Evolutionary conservation across 495 filamentous ascomycete species (phyloP), one percentile per base, ranked within the genome.

Genomic region (Penicillium ochrochloron): DNA sequence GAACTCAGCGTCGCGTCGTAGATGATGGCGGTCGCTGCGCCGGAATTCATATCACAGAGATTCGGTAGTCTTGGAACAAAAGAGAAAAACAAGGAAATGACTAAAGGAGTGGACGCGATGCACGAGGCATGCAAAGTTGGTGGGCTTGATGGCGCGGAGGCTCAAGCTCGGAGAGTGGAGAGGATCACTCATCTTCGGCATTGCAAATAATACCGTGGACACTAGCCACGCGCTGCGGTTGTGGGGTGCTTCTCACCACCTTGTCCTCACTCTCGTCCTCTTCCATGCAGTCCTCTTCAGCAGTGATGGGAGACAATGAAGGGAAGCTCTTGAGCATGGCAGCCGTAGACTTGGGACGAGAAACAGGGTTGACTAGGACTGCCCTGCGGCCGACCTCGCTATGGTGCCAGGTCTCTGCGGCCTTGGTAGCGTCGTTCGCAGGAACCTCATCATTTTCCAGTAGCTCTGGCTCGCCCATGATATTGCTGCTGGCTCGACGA

Each of bases 291-390:
- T 84, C 82, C 21, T 78, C 75, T 37, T 77, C 83, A 19, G 63
- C 76, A 62, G 73, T 78, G 41, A 79, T 77, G 10, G 81, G 81
- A 29, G 77, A 79, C 46, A 81, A 76, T 5, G 75, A 78, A n/a
- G 78, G 74, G 64, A 82, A 81, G 19, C 81, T 83, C 54, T 88
- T 89, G 31, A 94, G 82, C 17, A 93, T 73, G 0, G 85, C 90
- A 73, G 92, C 88, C 34, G 84, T 85, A 39, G 87, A 91, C 66
- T 86, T 88, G n/a, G 84, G 82, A 9, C 85, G 85, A 23, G 79
- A 60, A 8, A 58, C 44, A 5, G 74, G 78, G 60, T 66, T 83
- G 73, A 70, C 82, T 71, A 72, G 78, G 73, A 66, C 87, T 64
- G 70, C 86, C 31, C 86, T 82, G 44, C 83, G 84, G 15, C 76